These are phyloP conservation scores for Scheffersomyces lignicola DNA, from an alignment of 1,139 yeast species.

Conservation along the genomic window DNA sequence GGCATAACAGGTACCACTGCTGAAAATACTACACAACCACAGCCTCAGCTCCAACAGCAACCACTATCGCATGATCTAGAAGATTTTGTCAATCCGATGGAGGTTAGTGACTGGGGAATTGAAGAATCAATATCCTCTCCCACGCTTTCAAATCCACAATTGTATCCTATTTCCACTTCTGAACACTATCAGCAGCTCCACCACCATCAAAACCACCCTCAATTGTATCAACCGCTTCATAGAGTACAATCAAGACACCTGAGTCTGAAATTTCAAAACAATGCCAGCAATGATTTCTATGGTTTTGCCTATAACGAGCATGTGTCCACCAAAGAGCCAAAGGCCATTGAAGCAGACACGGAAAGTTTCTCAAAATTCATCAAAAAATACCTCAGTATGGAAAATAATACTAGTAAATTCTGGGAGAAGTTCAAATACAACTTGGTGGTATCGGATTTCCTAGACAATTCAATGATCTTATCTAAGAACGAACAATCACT, in stretches of 20 bases:
- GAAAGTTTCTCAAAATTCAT: constrained; percentile 29
- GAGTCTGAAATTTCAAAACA: constrained; percentile 3
- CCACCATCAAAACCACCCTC: constrained; percentile 8
- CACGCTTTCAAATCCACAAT: constrained; percentile 12
- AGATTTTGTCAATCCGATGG: constrained; percentile 10
- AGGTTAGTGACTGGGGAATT: constrained; percentile 45
- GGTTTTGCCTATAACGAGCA: constrained; percentile 7
- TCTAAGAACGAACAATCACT: constrained; percentile 45
- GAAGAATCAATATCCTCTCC: constrained; percentile 29
- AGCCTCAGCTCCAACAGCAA: constrained; percentile 8
- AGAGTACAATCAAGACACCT: constrained; percentile 5
- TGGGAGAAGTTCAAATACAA: constrained; percentile 47
- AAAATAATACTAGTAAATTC: constrained; percentile 20
- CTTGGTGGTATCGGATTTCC: constrained; percentile 38
- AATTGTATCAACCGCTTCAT: constrained; percentile 7
- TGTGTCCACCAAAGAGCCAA: constrained; percentile 5
- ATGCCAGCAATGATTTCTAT: constrained; percentile 10
- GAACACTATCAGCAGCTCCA: constrained; percentile 4
- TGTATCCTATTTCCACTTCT: constrained; percentile 6
- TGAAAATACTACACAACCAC: neutral
- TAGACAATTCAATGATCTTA: constrained; percentile 44
- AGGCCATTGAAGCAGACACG: constrained; percentile 16
- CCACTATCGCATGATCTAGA: constrained; percentile 10
- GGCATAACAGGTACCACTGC: neutral
- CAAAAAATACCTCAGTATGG: constrained; percentile 26